Percentiles rank a stretch among this genome's conserved stretches.
These are phyloP conservation scores for Leccinellum luteum DNA, from an alignment of 768 basidiomycete genomes.

Conservation along the genomic window DNA sequence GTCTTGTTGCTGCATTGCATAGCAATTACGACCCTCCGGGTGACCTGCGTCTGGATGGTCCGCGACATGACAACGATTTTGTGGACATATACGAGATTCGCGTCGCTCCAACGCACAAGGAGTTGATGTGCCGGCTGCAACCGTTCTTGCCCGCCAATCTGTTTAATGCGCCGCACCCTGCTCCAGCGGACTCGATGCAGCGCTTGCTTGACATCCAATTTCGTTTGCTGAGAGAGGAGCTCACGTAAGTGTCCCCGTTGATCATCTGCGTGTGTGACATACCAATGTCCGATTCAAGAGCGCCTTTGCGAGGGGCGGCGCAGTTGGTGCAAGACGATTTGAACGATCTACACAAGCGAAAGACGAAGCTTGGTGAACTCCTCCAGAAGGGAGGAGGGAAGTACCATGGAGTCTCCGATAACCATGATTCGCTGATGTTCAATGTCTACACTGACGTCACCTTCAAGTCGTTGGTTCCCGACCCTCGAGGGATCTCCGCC, in stretches of 20 bases:
- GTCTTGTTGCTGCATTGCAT: conserved; percentile 38
- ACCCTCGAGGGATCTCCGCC: conserved; percentile 51
- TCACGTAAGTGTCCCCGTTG: conserved; percentile 44
- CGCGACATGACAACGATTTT: conserved; percentile 69
- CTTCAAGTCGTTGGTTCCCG: conserved; percentile 47
- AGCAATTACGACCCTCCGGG: conserved; percentile 57
- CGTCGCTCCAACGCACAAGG: conserved; percentile 69
- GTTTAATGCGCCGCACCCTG: conserved; percentile 60
- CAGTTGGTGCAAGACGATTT: conserved; percentile 50
- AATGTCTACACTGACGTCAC: conserved; percentile 56
- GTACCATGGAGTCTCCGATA: conserved; percentile 44
- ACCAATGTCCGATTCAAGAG: conserved; percentile 32
- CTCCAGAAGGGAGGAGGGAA: conserved; percentile 54
- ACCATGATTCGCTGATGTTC: conserved; percentile 53
- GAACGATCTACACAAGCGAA: conserved; percentile 8
- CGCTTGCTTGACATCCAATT: conserved; percentile 72
- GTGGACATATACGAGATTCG: conserved; percentile 54
- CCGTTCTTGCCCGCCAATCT: conserved; percentile 66
- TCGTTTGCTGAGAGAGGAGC: conserved; percentile 69
- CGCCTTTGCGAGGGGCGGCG: conserved; percentile 50
- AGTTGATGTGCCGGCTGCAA: conserved; percentile 46
- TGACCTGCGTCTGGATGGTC: conserved; percentile 42
- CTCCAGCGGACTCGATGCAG: conserved; percentile 57
- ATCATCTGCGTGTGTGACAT: neutral
- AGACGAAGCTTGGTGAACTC: conserved; percentile 45